A percentile compares a stretch with the other conserved stretches of the same genome.
Conservation (phyloP, 2,329 filamentous ascomycete species). For the Microdochium paspali region DNA sequence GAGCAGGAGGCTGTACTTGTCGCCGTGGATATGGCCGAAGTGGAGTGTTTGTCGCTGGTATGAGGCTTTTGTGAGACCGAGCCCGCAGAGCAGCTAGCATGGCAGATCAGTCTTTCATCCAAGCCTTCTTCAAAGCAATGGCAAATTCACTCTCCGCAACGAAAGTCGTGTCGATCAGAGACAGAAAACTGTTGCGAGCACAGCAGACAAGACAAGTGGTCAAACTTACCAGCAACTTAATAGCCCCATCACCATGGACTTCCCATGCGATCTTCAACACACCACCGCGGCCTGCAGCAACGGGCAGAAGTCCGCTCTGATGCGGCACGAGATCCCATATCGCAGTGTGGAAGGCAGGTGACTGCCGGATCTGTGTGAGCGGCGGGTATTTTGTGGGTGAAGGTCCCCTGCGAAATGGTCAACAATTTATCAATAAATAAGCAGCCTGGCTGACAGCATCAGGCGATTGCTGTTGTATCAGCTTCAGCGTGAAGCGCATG, state of each 20-base stretch:
- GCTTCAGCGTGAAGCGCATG: too few relatives aligned
- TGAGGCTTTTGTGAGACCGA: conserved; percentile 56
- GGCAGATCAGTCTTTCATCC: too few relatives aligned
- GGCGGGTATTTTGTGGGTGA: not conserved
- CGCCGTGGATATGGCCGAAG: conserved; percentile 63
- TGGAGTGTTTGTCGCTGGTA: conserved; percentile 80
- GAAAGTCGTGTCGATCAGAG: too few relatives aligned
- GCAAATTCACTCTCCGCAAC: too few relatives aligned
- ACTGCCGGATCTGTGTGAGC: conserved; percentile 20
- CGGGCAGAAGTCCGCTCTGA: conserved; percentile 47
- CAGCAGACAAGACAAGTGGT: not conserved
- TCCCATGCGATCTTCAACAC: conserved; percentile 72
- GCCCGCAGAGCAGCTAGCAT: conserved; percentile 81
- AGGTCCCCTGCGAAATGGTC: too few relatives aligned
- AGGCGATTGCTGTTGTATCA: too few relatives aligned
- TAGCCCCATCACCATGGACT: conserved; percentile 65
- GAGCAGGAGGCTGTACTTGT: conserved; percentile 64
- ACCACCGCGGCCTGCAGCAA: conserved; percentile 63
- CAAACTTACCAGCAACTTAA: conserved; percentile 60
- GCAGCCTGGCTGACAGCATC: too few relatives aligned
- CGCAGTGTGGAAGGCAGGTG: conserved; percentile 57
- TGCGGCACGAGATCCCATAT: conserved; percentile 63
- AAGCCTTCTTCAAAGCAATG: too few relatives aligned
- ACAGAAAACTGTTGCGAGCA: too few relatives aligned
- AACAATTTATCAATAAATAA: too few relatives aligned